Percentiles rank a stretch among this genome's conserved stretches.
Evolutionary conservation across 805 yeast species (phyloP).

Genomic region (Hanseniaspora thailandica): DNA sequence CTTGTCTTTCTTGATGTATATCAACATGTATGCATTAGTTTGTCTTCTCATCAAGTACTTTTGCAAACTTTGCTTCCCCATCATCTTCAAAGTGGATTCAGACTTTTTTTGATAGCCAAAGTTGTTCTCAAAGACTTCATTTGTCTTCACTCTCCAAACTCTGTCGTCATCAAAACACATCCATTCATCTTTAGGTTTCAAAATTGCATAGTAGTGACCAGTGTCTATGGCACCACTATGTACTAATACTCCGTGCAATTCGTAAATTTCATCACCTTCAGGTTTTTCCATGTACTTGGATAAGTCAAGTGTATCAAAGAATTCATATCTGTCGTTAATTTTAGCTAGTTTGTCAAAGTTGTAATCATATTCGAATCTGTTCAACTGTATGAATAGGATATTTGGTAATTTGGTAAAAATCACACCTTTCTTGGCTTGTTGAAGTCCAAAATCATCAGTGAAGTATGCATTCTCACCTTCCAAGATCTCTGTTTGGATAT

Average conservation of each 20-base stretch:
- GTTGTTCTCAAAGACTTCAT: constrained; percentile 83
- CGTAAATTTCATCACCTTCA: constrained; percentile 60
- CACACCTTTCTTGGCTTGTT: constrained; percentile 94
- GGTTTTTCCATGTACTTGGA: constrained; percentile 54
- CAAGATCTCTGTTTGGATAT: constrained; percentile 76
- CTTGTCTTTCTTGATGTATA: constrained; percentile 62
- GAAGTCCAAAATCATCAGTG: constrained; percentile 80
- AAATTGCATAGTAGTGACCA: constrained; percentile 93
- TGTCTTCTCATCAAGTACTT: constrained; percentile 62
- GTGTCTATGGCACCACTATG: constrained; percentile 93
- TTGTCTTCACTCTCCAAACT: constrained; percentile 74
- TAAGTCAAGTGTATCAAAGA: constrained; percentile 71
- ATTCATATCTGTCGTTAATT: constrained; percentile 85
- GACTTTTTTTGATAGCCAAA: constrained; percentile 66
- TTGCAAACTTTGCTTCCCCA: constrained; percentile 51
- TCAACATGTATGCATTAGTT: constrained; percentile 95
- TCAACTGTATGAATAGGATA: constrained; percentile 82
- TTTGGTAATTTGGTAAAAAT: constrained; percentile 84
- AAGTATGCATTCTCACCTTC: constrained; percentile 93
- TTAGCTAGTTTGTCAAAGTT: constrained; percentile 78
- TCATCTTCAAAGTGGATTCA: constrained; percentile 36
- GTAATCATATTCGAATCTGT: constrained; percentile 89
- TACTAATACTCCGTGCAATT: constrained; percentile 84
- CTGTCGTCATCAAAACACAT: constrained; percentile 89
- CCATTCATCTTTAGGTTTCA: constrained; percentile 78